Evolutionary conservation across 805 yeast species (phyloP), one percentile per base, ranked within the genome.

Genomic region (Komagataella pseudopastoris): DNA sequence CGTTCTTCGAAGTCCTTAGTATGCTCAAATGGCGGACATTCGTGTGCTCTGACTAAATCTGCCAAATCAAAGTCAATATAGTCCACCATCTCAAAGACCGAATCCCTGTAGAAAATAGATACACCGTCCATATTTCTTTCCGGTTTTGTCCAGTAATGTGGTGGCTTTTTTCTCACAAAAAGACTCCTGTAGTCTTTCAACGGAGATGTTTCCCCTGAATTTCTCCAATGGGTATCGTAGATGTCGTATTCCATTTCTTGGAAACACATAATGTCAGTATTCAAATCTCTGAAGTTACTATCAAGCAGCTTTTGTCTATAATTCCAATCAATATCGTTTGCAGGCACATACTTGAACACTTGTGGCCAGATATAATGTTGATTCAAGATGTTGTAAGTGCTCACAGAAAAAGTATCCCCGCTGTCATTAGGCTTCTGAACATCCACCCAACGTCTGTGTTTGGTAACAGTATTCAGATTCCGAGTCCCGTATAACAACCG

Each of bases 341-440:
- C 66, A 1, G 78, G 76, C 17, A 78, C 72, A 56, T 78, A 75
- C 7, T 67, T 63, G 56, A 78, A 81, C 3, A 80, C 78, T 50
- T 71, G 71, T 1, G 76, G 75, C 85, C 85, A 80, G 63, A 80
- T 65, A 54, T 81, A 81, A 50, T 79, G 78, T 36, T 67, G 62
- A 1, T 63, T 62, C 23, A 68, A 52, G 2, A 68, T 56, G 51
- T 68, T 68, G 51, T 67, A 68, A 1, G 68, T 63, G 6, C 69
- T 63, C 2, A 68, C 57, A 0, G 66, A 59, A 49, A 67, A 56
- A 1, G 60, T 55, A 4, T 57, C 46, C 1, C 44, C 39, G n/a
- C 6, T 6, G 17, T 7, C 20, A n/a, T 24, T 24, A 6, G 44
- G 14, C 49, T 22, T 18, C n/a, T 43, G 17, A 36, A 43, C 22